Conservation (phyloP, 768 basidiomycete genomes). For the Termitomyces sp. region DNA sequence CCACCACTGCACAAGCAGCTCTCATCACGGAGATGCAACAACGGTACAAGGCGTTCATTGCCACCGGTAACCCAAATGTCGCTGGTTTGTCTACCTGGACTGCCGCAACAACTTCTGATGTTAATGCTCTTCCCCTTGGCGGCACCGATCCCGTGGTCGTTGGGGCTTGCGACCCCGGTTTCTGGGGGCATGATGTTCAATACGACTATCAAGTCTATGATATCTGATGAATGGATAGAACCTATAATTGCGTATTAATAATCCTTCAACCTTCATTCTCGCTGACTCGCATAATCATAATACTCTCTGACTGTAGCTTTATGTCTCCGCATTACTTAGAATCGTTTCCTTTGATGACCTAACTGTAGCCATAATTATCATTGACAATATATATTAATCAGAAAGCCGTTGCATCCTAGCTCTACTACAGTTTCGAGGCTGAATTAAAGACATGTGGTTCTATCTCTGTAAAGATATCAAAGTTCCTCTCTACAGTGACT, state of each 20-base stretch:
- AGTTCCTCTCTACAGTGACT: conserved; percentile 54
- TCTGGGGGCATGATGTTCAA: conserved; percentile 59
- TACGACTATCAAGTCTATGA: conserved; percentile 71
- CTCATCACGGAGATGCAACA: conserved; percentile 63
- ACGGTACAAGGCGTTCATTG: conserved; percentile 63
- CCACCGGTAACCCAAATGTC: conserved; percentile 58
- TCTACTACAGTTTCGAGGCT: conserved; percentile 23
- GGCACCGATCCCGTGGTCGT: conserved; percentile 43
- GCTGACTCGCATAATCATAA: conserved; percentile 2
- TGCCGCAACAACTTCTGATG: conserved; percentile 41
- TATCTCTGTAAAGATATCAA: conserved; percentile 57
- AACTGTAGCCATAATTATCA: conserved; percentile 14
- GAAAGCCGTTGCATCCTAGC: not conserved
- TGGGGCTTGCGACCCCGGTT: conserved; percentile 57
- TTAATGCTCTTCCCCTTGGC: conserved; percentile 59
- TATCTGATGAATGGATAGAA: conserved; percentile 24
- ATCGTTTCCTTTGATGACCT: not conserved
- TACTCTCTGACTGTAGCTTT: conserved; percentile 18
- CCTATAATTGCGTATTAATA: not conserved
- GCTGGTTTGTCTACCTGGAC: conserved; percentile 47
- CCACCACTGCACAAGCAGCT: conserved; percentile 49
- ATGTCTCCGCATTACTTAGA: conserved; percentile 1
- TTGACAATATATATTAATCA: not conserved
- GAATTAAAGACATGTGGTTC: conserved; percentile 26
- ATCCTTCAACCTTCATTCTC: not conserved